Percentiles rank a stretch among this genome's conserved stretches.
Conservation (phyloP, 345 rosid genomes). For the Lepidium aucheri region DNA sequence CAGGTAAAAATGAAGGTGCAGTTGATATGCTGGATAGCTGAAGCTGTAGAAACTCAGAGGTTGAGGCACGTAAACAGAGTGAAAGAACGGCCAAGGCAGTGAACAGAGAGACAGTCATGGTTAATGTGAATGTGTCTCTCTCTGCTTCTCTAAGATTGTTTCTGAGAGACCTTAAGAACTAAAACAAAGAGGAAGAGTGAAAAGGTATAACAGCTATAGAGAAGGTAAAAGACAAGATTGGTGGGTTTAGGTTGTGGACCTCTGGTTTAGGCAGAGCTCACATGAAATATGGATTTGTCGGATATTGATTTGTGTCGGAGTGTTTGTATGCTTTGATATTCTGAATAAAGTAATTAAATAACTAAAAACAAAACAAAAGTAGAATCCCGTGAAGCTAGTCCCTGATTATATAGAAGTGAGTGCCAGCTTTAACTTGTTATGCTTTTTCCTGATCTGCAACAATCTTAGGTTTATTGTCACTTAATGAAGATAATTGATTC, state of each 20-base stretch:
- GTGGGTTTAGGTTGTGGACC: constrained; percentile 27
- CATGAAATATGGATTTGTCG: constrained; percentile 30
- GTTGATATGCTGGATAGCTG: constrained; percentile 40
- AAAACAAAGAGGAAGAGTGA: not conserved
- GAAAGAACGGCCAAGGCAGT: not conserved
- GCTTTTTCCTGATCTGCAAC: constrained; percentile 1
- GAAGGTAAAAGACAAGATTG: constrained; percentile 30
- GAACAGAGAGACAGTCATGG: constrained; percentile 7
- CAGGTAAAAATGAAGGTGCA: constrained; percentile 45
- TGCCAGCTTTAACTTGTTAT: constrained; percentile 15
- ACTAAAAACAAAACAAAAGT: not conserved
- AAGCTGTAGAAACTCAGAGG: constrained; percentile 10
- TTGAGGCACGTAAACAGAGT: constrained; percentile 15
- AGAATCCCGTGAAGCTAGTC: constrained; percentile 27
- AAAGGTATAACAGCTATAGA: constrained; percentile 19
- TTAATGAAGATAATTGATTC: not conserved
- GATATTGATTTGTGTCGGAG: constrained; percentile 25
- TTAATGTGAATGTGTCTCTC: not conserved
- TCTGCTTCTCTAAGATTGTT: not conserved
- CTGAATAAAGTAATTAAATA: not conserved
- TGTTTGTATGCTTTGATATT: constrained; percentile 19
- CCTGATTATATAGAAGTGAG: constrained; percentile 5
- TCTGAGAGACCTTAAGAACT: constrained; percentile 11
- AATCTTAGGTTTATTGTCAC: constrained; percentile 3
- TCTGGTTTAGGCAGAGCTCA: constrained; percentile 22